These are phyloP conservation scores for Ceratocystiopsis brevicomis DNA, from an alignment of 2,329 filamentous ascomycete species.

Conservation along the genomic window DNA sequence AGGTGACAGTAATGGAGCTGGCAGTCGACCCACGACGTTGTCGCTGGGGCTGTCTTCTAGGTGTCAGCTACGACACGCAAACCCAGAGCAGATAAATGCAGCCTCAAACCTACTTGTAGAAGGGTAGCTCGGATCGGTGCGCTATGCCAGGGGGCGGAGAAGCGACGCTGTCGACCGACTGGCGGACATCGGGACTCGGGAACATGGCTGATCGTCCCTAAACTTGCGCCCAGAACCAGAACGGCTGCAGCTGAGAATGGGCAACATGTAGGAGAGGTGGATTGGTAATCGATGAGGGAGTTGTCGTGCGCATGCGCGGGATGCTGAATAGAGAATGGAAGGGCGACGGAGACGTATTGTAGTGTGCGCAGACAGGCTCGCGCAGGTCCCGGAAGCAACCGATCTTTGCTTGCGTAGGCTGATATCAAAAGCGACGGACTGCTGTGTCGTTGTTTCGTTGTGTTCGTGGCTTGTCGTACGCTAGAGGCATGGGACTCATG, in stretches of 20 bases:
- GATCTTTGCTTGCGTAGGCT: too few species aligned
- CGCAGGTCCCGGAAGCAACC: too few species aligned
- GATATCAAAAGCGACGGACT: too few species aligned
- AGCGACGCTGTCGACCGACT: slow-evolving; percentile 46
- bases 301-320: too few species aligned
- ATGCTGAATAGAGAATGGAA: too few species aligned
- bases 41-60: slow-evolving; percentile 10
- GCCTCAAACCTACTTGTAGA: slow-evolving; percentile 29
- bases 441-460: too few species aligned
- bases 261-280: too few species aligned
- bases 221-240: slow-evolving; percentile 1
- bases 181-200: slow-evolving; percentile 36
- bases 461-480: too few species aligned
- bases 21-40: slow-evolving; percentile 63
- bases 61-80: neutral
- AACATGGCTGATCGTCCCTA: slow-evolving; percentile 28
- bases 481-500: too few species aligned
- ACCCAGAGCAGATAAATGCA: neutral
- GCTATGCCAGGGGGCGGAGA: slow-evolving; percentile 22
- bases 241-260: neutral
- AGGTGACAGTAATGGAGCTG: slow-evolving; percentile 70
- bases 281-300: too few species aligned
- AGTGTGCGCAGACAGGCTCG: too few species aligned
- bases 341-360: too few species aligned
- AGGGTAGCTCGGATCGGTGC: slow-evolving; percentile 36